Base-by-base conservation (phyloP, 257 asterid species). In the Nemophila menziesii region DNA sequence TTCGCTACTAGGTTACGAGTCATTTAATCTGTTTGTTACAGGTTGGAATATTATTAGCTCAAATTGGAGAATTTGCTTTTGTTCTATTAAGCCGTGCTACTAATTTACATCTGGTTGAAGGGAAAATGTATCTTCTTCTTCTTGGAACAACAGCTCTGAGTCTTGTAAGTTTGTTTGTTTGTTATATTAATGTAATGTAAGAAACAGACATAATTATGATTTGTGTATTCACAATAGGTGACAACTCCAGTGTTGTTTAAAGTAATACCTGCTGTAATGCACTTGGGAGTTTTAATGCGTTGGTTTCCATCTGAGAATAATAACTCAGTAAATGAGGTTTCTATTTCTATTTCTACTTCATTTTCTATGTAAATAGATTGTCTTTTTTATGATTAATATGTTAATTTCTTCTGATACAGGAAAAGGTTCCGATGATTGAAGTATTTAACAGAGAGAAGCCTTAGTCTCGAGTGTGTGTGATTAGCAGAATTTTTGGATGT, bases 111-210 rank as follows among this genome's bases (percentile, higher is more conserved):
- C 72, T 83, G 33, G 71, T 87, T 62, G 89, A 87, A 95, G 97
- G 97, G 12, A 87, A 83, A 59, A 78, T 87, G 87, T 87, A 87
- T 57, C 79, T 87, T 40, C 97, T 87, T 46, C 97, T 87, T 56
- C 92, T 87, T 33, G 97, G 97, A 46, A 87, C 97, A 54, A 87
- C 97, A 22, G 97, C 97, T 4, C 70, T 87, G 39, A 87, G 97
- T 60, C 95, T 87, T 14, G 97, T 87, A 56, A 79, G 82, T 60
- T 44, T 54, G 21, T 46, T 36, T 55, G 16, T 16, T n/a, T 34
- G 22, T 47, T 51, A 29, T 23, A 56, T n/a, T n/a, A n/a, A n/a
- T n/a, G n/a, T 41, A 7, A 22, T 41, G 46, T 29, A 29, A 29
- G 36, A 29, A 13, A 9, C 21, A 15, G 11, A n/a, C 20, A 41